Base-by-base conservation (phyloP, 1,284 basidiomycete species). In the Cutaneotrichosporon arboriforme region DNA sequence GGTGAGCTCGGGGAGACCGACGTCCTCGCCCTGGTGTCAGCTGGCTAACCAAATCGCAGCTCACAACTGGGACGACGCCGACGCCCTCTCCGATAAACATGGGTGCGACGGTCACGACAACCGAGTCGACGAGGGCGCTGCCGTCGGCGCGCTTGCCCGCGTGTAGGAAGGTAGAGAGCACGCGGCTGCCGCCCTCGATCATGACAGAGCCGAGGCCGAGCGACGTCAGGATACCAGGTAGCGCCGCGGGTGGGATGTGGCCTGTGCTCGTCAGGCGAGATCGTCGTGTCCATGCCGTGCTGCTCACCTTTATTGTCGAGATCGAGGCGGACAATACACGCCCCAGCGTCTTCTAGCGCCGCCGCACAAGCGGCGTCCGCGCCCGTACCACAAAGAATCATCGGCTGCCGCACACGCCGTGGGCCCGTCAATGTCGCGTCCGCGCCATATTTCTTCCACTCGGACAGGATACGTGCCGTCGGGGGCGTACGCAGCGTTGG, bases 131-230 rank as follows among this genome's bases (percentile, higher is more conserved):
- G 8, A 82, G 56, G 4, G 64, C 65, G 12, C 73, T 68, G 21
- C 76, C 74, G 18, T 73, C 66, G 13, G 48, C 37, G 26, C 68
- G 58, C 2, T n/a, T 33, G 2, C 57, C 58, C 1, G 71, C 65
- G 18, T 67, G 64, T 0, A 96, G 76, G 73, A 94, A 90, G 2
- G 87, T 84, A 15, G 81, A 78, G 52, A 98, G 91, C 54, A 97
- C 80, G 4, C 77, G 76, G 4, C 90, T 87, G 15, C 94, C 94
- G 48, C 94, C 94, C 77, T 98, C 94, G 10, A 97, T 86, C 94
- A 98, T 98, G 49, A 97, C 77, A 4, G 85, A 85, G 8, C 75
- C 74, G 54, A 96, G 79, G 10, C 82, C 83, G 21, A 80, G 74
- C 12, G 73, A 67, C 20, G 73, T 71, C 22, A 92, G 77, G 8